These are phyloP conservation scores for Isatis tinctoria DNA, from an alignment of 345 rosid species.

Conservation along the genomic window DNA sequence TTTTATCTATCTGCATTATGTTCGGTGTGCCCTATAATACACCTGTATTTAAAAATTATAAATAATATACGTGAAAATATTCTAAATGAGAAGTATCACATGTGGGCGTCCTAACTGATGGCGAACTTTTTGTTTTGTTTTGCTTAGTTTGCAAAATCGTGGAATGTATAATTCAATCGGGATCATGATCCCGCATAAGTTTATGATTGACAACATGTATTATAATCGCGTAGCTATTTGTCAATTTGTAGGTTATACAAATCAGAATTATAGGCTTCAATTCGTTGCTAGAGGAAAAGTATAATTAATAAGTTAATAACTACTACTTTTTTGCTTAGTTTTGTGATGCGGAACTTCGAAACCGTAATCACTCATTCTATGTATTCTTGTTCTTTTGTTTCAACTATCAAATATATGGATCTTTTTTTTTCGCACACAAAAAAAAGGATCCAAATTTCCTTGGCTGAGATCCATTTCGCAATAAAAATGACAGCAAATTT, in stretches of 20 bases:
- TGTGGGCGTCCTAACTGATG: not conserved
- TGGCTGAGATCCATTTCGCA: not conserved
- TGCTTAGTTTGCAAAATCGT: not conserved
- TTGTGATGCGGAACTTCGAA: conserved; percentile 14
- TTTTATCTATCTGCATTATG: not conserved
- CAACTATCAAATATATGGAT: not conserved
- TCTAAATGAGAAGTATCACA: not conserved
- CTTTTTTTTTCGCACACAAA: too few relatives aligned
- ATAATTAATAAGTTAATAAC: too few relatives aligned
- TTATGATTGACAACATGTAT: not conserved
- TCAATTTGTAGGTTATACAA: not conserved
- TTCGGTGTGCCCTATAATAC: not conserved
- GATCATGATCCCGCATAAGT: not conserved
- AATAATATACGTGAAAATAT: not conserved
- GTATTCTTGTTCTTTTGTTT: not conserved
- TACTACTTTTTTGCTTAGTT: not conserved
- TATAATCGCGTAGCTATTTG: not conserved
- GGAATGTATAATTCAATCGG: not conserved
- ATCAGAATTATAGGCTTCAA: not conserved
- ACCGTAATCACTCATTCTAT: not conserved
- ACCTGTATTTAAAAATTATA: not conserved
- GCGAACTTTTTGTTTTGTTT: not conserved
- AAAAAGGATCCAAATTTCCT: not conserved
- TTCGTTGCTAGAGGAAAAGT: too few relatives aligned
- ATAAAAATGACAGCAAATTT: not conserved